Base-by-base conservation (phyloP, 352 stramenopile genomes). In the Phytophthora ohioensis region DNA sequence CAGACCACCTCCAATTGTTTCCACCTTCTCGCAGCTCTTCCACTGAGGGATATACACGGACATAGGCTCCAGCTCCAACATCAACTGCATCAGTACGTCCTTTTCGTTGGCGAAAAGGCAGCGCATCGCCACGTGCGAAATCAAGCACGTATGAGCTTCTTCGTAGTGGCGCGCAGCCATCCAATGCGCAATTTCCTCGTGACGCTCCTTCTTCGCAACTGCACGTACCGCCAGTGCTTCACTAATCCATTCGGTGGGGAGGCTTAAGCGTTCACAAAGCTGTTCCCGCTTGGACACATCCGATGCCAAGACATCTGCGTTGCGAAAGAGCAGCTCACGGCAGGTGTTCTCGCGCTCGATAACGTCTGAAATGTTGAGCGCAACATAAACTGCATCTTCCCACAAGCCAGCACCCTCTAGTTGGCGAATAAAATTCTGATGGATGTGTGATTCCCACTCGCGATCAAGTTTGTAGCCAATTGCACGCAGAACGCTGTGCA, bases 401-500 rank as follows among this genome's bases (percentile, higher is more conserved):
- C 88, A 93, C 41, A 91, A 48, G 4, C 82, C 78, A 34, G 69
- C 79, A 12, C 84, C 71, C 48, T 95, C 81, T 9, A 97, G 71
- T 70, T 95, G 84, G 10, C 81, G 78, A 45, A 97, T 90, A 34
- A 93, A 97, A 69, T 92, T 91, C 27, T 91, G 85, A 35, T 92
- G 81, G 35, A 95, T 81, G 64, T 94, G 83, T 6, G 88, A 91
- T 61, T 93, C 81, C 81, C 83, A 91, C 51, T 92, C 82, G 4
- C 81, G 79, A 43, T 91, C 82, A 53, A 93, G 76, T 39, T 91
- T 86, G 69, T 91, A 93, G 31, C 85, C 87, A 53, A 94, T 76
- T 8, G 87, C 81, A 36, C 76, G 86, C 27, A 95, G 70, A 51
- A 94, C 80, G 32, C 78, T 90, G 60, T 93, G 73, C 52, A 95